These are phyloP conservation scores for Plasmodiophora brassicae DNA, from an alignment of 208 protist species.

Conservation along the genomic window DNA sequence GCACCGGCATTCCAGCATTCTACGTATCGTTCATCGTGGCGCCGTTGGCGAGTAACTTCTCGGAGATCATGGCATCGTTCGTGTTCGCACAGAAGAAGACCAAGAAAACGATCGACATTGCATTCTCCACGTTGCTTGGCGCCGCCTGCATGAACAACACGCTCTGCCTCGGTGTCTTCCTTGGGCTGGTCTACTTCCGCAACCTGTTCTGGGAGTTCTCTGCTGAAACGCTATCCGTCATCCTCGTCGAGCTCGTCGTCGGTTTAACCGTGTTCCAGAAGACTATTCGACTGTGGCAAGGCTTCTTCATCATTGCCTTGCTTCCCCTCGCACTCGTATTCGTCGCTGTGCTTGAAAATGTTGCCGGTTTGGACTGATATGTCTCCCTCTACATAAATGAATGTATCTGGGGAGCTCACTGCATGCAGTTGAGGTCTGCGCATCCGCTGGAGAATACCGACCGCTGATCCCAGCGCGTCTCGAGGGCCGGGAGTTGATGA, in stretches of 20 bases:
- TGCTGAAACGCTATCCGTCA: constrained; percentile 54
- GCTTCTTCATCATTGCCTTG: too few species aligned
- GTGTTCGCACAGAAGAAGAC: constrained; percentile 62
- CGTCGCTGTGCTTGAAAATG: too few species aligned
- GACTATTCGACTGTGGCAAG: not conserved
- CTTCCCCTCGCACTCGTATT: too few species aligned
- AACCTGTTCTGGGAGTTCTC: constrained; percentile 57
- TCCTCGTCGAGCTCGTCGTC: constrained; percentile 52
- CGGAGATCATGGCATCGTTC: constrained; percentile 58
- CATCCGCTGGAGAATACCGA: too few species aligned
- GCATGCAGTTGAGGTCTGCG: too few species aligned
- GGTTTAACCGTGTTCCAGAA: not conserved
- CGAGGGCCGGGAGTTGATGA: too few species aligned
- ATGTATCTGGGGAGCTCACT: too few species aligned
- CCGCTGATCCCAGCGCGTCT: too few species aligned
- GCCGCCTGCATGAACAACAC: constrained; percentile 66
- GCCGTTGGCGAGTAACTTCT: constrained; percentile 61
- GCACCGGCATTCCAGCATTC: too few species aligned
- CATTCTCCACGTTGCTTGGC: constrained; percentile 54
- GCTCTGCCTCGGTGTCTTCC: constrained; percentile 59
- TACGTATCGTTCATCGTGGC: constrained; percentile 64
- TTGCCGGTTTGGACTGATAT: too few species aligned
- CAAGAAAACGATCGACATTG: constrained; percentile 52
- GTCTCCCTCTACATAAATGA: too few species aligned
- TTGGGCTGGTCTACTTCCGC: constrained; percentile 49